These are phyloP conservation scores for Plasmodium reichenowi DNA, from an alignment of 169 alveolate genomes.

Conservation along the genomic window DNA sequence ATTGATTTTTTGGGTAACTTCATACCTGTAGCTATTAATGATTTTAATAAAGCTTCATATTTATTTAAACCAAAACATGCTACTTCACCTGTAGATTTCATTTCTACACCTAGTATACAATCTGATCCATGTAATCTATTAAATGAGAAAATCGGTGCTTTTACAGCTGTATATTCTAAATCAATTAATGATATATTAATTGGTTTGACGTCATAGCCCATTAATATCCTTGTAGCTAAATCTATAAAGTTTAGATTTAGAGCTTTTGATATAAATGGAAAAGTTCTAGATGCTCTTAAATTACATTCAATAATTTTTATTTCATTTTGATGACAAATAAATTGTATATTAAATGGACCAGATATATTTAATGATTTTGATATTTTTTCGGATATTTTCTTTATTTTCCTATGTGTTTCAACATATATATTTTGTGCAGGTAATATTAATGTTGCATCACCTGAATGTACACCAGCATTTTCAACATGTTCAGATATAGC, in stretches of 20 bases:
- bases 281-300: constrained; percentile 91
- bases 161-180: constrained; percentile 89
- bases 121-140: constrained; percentile 89
- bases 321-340: constrained; percentile 90
- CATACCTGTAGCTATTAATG: constrained; percentile 89
- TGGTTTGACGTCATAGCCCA: constrained; percentile 89
- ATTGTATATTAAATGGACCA: constrained; percentile 93
- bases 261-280: constrained; percentile 90
- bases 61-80: constrained; percentile 89
- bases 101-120: constrained; percentile 93
- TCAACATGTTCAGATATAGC: constrained; percentile 93
- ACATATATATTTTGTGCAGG: constrained; percentile 93
- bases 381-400: constrained; percentile 89
- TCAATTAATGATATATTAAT: constrained; percentile 89
- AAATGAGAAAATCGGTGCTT: constrained; percentile 91
- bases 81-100: constrained; percentile 93
- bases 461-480: constrained; percentile 93
- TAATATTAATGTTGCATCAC: constrained; percentile 91
- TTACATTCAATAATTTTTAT: constrained; percentile 93
- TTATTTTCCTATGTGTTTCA: constrained; percentile 90
- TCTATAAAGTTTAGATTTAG: constrained; percentile 89
- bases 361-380: constrained; percentile 88
- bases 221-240: constrained; percentile 85
- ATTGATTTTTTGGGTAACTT: constrained; percentile 84
- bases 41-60: constrained; percentile 91